Evolutionary conservation across 768 basidiomycete genomes (phyloP).

Genomic region (Crepidotus variabilis): DNA sequence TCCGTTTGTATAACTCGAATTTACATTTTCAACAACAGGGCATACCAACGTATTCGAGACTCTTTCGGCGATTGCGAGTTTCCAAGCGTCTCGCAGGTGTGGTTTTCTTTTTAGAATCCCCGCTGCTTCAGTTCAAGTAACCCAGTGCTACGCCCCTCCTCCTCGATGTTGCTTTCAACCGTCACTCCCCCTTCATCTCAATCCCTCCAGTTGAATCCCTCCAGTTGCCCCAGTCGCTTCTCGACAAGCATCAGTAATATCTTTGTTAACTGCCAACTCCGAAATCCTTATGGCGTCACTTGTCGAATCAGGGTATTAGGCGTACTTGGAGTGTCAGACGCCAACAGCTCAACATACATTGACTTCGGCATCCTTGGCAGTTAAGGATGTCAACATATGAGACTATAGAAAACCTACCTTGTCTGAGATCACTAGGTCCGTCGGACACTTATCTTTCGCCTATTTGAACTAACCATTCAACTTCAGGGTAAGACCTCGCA

Average conservation of each 20-base stretch:
- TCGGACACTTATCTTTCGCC: conserved; percentile 3
- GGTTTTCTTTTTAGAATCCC: too few species aligned
- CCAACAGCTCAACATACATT: conserved; percentile 41
- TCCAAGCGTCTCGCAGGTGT: too few species aligned
- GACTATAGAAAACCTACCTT: conserved; percentile 62
- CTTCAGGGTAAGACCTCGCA: conserved; percentile 52
- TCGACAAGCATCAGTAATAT: conserved; percentile 19
- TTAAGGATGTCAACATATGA: conserved; percentile 44
- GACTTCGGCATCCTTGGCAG: conserved; percentile 34
- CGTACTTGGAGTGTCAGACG: conserved; percentile 48
- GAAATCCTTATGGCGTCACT: conserved; percentile 57
- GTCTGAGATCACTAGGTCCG: conserved; percentile 64
- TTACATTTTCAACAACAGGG: too few species aligned
- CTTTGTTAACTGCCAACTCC: conserved; percentile 40
- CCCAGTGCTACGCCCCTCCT: neutral
- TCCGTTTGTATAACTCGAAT: too few species aligned
- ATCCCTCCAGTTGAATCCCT: conserved; percentile 6
- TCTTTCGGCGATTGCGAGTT: too few species aligned
- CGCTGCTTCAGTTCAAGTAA: too few species aligned
- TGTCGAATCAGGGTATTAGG: conserved; percentile 72
- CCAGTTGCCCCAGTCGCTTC: too few species aligned
- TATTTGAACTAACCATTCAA: conserved; percentile 7
- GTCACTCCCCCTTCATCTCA: conserved; percentile 1
- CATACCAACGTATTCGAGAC: too few species aligned
- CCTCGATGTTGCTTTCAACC: conserved; percentile 10